Base-by-base conservation (phyloP, 495 filamentous ascomycete species). In the Hamigera avellanea region DNA sequence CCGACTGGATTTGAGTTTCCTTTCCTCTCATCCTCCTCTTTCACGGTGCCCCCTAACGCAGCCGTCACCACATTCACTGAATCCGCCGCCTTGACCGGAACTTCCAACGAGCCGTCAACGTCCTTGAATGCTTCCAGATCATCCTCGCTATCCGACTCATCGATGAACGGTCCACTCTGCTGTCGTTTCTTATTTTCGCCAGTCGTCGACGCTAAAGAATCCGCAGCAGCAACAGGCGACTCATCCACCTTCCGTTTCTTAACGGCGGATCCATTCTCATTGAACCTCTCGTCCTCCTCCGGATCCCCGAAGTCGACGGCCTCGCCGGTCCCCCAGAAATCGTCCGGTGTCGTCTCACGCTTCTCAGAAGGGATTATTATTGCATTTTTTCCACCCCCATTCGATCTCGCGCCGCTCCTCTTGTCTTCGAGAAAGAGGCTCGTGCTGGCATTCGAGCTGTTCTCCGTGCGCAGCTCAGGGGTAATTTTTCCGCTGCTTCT, bases 131-230 rank as follows among this genome's bases (percentile, higher is more conserved):
- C 41, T 14, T 49, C 45, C 42, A 63, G 29, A 16, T 78, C 73
- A 15, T 73, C 66, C 46, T 80, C 78, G 36, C 71, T 76, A 44
- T 84, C 79, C 0, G 80, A 83, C 35, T 81, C 74, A 31, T 81
- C 72, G 30, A 80, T 53, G 36, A 84, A 83, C 0, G 76, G 79
- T 3, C 69, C 70, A 39, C 47, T 64, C 16, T n/a, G n/a, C n/a
- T n/a, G n/a, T n/a, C 36, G 45, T 43, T 35, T 12, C 23, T 35
- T 36, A 49, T 53, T 35, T 28, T 26, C 14, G 16, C 26, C 14
- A 9, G 36, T 6, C 23, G 37, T 6, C 33, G n/a, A n/a, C n/a
- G n/a, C n/a, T n/a, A n/a, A n/a, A n/a, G n/a, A n/a, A n/a, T n/a
- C n/a, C n/a, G n/a, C n/a, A n/a, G n/a, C n/a, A n/a, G n/a, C n/a